Evolutionary conservation across 495 filamentous ascomycete genomes (phyloP).

Genomic region (Aspergillus kassunensis): DNA sequence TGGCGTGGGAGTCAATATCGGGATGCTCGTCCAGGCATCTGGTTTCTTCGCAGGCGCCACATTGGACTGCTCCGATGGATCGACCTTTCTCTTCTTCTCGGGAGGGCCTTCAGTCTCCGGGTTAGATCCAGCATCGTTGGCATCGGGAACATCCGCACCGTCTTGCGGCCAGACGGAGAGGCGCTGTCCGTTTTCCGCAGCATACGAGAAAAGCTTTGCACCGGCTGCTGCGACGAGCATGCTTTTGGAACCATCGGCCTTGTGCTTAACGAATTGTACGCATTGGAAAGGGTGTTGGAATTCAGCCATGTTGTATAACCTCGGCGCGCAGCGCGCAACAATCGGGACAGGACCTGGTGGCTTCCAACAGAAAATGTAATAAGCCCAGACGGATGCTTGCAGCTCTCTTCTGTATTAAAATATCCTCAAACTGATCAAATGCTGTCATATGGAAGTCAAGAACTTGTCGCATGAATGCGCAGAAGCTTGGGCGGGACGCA

Average conservation of each 20-base stretch:
- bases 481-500: constrained; percentile 19
- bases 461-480: neutral
- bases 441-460: too few species aligned
- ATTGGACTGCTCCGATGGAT: constrained; percentile 22
- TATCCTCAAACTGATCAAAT: too few species aligned
- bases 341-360: neutral
- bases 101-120: constrained; percentile 38
- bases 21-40: constrained; percentile 46
- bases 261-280: constrained; percentile 40
- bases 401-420: neutral
- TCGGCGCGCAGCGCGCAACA: neutral
- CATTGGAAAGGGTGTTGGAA: constrained; percentile 53
- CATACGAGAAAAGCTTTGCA: constrained; percentile 49
- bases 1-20: constrained; percentile 52
- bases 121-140: constrained; percentile 18
- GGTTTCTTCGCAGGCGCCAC: constrained; percentile 20
- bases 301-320: constrained; percentile 18
- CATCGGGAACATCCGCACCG: constrained; percentile 18
- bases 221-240: constrained; percentile 56
- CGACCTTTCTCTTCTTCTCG: constrained; percentile 50
- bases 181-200: constrained; percentile 36
- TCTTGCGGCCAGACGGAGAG: constrained; percentile 49
- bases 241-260: constrained; percentile 22
- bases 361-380: too few species aligned
- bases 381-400: too few species aligned